Conservation (phyloP, 164 flowering plant species). For the Umbilicus rupestris region DNA sequence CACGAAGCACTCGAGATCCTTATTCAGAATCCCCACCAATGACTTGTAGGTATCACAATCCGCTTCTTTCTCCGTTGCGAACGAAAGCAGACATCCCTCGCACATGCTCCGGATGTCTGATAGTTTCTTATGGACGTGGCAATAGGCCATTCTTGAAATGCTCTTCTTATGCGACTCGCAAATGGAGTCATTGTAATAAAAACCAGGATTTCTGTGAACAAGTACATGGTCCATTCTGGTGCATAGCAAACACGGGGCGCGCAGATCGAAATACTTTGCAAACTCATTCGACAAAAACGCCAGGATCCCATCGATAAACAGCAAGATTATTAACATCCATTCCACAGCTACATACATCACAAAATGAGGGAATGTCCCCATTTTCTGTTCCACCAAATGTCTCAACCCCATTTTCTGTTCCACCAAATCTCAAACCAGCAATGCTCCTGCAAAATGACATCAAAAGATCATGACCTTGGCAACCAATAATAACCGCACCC, state of each 20-base stretch:
- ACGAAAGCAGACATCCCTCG: constrained; percentile 69
- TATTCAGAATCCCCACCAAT: constrained; percentile 41
- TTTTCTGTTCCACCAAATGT: too few species aligned
- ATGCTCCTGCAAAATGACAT: constrained; percentile 2
- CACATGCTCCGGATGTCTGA: constrained; percentile 71
- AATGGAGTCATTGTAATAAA: too few species aligned
- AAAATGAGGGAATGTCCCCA: too few species aligned
- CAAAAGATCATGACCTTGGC: constrained; percentile 4
- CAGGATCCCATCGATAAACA: constrained; percentile 63
- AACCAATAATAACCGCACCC: background rate
- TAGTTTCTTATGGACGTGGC: too few species aligned
- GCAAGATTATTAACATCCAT: constrained; percentile 54
- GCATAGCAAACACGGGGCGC: constrained; percentile 68
- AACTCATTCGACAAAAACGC: constrained; percentile 51
- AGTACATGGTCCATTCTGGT: constrained; percentile 70
- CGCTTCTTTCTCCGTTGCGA: constrained; percentile 50
- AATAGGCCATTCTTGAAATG: constrained; percentile 56
- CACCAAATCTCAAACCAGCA: too few species aligned
- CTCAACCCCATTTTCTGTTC: too few species aligned
- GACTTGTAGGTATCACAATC: constrained; percentile 45
- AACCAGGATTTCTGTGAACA: too few species aligned
- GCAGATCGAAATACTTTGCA: constrained; percentile 54
- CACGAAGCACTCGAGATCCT: too few species aligned
- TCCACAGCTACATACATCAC: too few species aligned
- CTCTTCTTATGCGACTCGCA: constrained; percentile 71